These are phyloP conservation scores for Globisporangium nagaii DNA, from an alignment of 352 stramenopile genomes.

Conservation along the genomic window DNA sequence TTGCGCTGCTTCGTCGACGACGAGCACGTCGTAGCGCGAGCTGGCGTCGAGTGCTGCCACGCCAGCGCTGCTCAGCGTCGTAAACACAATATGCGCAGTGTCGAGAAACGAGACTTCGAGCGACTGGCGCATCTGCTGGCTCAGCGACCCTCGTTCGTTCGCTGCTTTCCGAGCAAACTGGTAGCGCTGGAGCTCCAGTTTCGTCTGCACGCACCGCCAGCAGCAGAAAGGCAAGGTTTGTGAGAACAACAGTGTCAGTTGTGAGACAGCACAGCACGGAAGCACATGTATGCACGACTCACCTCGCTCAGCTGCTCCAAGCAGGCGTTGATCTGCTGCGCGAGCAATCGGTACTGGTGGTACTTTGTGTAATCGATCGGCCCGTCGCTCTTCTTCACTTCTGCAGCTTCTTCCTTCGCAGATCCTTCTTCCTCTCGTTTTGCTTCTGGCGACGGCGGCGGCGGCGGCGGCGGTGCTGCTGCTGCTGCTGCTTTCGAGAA, in stretches of 20 bases:
- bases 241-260: constrained; percentile 5
- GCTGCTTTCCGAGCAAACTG: constrained; percentile 65
- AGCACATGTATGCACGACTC: constrained; percentile 7
- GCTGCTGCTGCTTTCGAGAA: constrained; percentile 28
- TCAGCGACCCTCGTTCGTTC: constrained; percentile 59
- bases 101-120: constrained; percentile 86
- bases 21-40: constrained; percentile 73
- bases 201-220: constrained; percentile 33
- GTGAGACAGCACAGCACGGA: background rate
- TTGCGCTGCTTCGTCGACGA: constrained; percentile 85
- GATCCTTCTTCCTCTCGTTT: background rate
- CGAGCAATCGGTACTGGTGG: constrained; percentile 56
- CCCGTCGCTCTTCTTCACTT: constrained; percentile 6
- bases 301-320: constrained; percentile 73
- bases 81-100: constrained; percentile 91
- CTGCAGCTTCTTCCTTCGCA: background rate
- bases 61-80: constrained; percentile 86
- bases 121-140: constrained; percentile 63
- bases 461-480: constrained; percentile 12
- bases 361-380: constrained; percentile 76
- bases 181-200: constrained; percentile 81
- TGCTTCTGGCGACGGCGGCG: background rate
- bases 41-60: constrained; percentile 75
- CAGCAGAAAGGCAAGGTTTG: background rate
- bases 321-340: constrained; percentile 76